Conservation (phyloP, 2,329 filamentous ascomycete genomes). For the Malbranchea zuffiana region DNA sequence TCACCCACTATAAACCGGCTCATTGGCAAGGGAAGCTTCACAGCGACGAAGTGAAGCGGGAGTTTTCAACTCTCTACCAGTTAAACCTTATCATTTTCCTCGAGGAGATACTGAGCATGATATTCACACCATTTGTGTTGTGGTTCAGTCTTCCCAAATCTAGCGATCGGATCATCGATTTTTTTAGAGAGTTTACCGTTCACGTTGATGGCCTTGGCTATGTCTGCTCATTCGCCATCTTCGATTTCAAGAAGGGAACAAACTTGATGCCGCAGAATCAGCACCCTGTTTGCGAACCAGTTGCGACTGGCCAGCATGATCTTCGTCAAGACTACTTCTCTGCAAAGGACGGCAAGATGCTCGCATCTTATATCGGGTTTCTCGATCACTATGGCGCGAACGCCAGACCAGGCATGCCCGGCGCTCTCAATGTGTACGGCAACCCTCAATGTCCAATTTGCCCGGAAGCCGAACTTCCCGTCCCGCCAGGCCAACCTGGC, state of each 20-base stretch:
- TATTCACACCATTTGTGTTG: conserved; percentile 81
- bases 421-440: conserved; percentile 46
- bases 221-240: conserved; percentile 94
- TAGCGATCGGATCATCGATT: conserved; percentile 88
- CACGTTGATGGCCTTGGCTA: conserved; percentile 94
- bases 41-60: conserved; percentile 80
- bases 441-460: conserved; percentile 12
- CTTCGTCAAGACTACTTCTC: conserved; percentile 86
- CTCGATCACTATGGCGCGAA: conserved; percentile 80
- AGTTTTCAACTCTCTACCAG: conserved; percentile 85
- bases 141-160: conserved; percentile 77
- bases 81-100: conserved; percentile 84
- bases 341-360: conserved; percentile 95
- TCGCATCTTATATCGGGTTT: conserved; percentile 92
- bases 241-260: conserved; percentile 82
- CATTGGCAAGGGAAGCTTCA: conserved; percentile 87
- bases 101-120: conserved; percentile 83
- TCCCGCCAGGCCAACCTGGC: conserved; percentile 62
- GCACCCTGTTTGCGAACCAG: conserved; percentile 28
- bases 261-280: conserved; percentile 36
- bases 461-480: conserved; percentile 51
- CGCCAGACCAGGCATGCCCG: conserved; percentile 55
- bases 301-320: conserved; percentile 39
- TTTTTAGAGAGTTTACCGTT: conserved; percentile 94
- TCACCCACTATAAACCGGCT: conserved; percentile 80